A percentile compares a stretch with the other conserved stretches of the same genome.
Conservation (phyloP, 2,329 filamentous ascomycete genomes). For the Albophoma yamanashiensis region DNA sequence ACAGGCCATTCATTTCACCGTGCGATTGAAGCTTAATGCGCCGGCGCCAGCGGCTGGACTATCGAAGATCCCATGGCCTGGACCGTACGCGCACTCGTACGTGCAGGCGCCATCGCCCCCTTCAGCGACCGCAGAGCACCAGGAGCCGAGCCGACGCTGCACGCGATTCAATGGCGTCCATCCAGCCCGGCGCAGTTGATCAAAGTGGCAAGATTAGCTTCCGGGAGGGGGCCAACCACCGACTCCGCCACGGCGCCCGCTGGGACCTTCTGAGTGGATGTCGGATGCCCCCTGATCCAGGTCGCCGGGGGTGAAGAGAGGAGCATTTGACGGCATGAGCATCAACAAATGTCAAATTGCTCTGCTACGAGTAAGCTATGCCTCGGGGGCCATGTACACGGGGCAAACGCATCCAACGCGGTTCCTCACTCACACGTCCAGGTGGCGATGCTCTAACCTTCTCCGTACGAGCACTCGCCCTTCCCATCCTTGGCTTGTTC, state of each 20-base stretch:
- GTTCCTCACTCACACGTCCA: background rate
- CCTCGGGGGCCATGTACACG: no score
- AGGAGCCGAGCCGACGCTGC: background rate
- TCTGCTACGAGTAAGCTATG: no score
- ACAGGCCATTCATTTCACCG: background rate
- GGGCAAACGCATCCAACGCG: background rate
- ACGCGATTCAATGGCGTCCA: background rate
- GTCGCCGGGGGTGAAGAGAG: no score
- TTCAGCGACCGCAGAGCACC: background rate
- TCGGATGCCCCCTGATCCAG: background rate
- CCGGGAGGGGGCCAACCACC: background rate
- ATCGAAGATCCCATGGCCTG: background rate
- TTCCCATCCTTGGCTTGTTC: no score
- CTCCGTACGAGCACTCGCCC: no score
- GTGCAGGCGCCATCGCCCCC: background rate
- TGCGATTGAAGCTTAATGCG: background rate
- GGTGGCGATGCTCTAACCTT: background rate
- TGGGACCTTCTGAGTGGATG: background rate
- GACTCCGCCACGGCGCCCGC: background rate
- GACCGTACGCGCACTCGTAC: background rate
- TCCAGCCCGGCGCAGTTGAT: background rate
- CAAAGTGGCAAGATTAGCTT: background rate
- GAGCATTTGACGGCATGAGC: background rate
- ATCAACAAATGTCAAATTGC: background rate
- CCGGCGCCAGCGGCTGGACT: background rate